phyloP scores from a whole-genome alignment of 1,284 basidiomycete genomes.

The Lignosus rhinocerotis region DNA sequence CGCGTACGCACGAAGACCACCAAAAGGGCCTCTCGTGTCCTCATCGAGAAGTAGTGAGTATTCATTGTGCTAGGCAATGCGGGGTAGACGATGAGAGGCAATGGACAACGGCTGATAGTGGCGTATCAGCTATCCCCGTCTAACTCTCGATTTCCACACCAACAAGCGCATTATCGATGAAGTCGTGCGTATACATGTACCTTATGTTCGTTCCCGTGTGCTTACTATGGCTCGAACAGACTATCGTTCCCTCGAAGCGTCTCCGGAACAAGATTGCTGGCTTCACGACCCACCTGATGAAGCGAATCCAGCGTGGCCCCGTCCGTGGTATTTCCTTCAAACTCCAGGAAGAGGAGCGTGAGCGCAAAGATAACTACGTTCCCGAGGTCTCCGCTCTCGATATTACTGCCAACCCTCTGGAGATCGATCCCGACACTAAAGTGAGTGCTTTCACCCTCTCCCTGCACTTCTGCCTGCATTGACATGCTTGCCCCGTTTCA shows the following conservation, averaged over 20 bases:
- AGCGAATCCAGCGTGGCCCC: conserved; percentile 98
- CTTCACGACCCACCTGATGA: conserved; percentile 99
- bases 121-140: conserved; percentile 79
- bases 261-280: conserved; percentile 99
- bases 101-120: neutral
- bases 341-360: conserved; percentile 99
- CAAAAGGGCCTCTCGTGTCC: conserved; percentile 97
- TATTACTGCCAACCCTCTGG: conserved; percentile 70
- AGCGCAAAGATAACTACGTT: conserved; percentile 99
- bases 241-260: conserved; percentile 97
- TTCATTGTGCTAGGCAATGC: conserved; percentile 25
- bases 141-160: conserved; percentile 97
- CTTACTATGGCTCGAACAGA: conserved; percentile 46
- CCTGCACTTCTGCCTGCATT: neutral
- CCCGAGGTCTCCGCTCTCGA: conserved; percentile 96
- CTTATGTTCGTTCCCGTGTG: neutral
- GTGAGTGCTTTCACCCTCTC: conserved; percentile 42
- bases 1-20: conserved; percentile 99
- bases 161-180: conserved; percentile 99
- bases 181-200: conserved; percentile 66
- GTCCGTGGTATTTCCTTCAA: conserved; percentile 99
- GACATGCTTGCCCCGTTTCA: neutral
- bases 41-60: conserved; percentile 99
- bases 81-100: neutral
- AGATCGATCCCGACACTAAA: conserved; percentile 92